A percentile compares a stretch with the other conserved stretches of the same genome.
Evolutionary conservation across 257 asterid genomes (phyloP).

Genomic region (Solanum clarkiae): DNA sequence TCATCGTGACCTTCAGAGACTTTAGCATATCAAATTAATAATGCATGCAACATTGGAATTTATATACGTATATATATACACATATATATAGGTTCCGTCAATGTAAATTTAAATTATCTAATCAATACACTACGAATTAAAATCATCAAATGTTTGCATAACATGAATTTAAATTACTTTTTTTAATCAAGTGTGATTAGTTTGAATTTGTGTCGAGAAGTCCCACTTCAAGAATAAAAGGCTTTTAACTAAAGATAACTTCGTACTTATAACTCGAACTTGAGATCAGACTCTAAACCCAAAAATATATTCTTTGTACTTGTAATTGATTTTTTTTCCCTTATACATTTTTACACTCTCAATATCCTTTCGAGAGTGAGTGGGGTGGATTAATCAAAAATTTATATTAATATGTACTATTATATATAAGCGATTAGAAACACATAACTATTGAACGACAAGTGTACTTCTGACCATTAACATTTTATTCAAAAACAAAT

Average conservation of each 20-base stretch:
- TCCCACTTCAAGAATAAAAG: not conserved
- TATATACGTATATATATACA: no score
- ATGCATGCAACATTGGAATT: not conserved
- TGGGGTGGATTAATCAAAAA: no score
- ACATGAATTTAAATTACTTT: no score
- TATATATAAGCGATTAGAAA: no score
- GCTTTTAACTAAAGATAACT: not conserved
- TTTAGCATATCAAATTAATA: constrained; percentile 23
- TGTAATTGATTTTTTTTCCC: not conserved
- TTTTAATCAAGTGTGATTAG: not conserved
- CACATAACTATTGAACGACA: no score
- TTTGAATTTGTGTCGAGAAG: not conserved
- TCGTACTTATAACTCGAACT: not conserved
- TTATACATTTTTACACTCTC: no score
- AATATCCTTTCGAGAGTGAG: no score
- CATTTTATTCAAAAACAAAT: no score
- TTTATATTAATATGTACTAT: no score
- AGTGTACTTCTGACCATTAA: no score
- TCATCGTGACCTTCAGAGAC: constrained; percentile 1
- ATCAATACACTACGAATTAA: no score
- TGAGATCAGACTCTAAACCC: not conserved
- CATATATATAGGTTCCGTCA: no score
- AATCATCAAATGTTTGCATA: not conserved
- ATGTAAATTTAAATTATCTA: not conserved
- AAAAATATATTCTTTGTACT: not conserved